A percentile compares a stretch with the other conserved stretches of the same genome.
Conservation (phyloP, 805 yeast species). For the Grigorovia yakushimaensis region DNA sequence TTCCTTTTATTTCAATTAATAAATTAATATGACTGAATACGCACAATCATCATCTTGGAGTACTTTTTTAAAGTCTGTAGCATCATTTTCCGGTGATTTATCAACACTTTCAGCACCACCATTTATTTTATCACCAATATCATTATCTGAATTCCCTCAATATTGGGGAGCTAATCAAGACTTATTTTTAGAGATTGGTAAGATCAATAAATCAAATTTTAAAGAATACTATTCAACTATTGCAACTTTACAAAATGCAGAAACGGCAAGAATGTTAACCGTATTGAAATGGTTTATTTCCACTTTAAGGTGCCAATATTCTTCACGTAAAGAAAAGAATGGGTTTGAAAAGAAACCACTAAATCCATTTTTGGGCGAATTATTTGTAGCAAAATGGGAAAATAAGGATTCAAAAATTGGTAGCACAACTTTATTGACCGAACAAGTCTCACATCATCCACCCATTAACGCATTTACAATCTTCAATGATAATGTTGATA, state of each 20-base stretch:
- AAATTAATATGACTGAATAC: conserved; percentile 19
- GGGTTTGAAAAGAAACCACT: conserved; percentile 95
- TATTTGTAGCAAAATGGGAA: conserved; percentile 82
- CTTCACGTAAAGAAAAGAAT: conserved; percentile 79
- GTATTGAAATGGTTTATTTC: conserved; percentile 88
- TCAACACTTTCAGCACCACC: conserved; percentile 96
- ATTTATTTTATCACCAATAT: conserved; percentile 83
- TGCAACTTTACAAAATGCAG: conserved; percentile 38
- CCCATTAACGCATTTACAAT: conserved; percentile 89
- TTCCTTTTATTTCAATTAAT: conserved; percentile 3
- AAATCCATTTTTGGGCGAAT: conserved; percentile 92
- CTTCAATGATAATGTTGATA: conserved; percentile 58
- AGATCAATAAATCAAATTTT: conserved; percentile 21
- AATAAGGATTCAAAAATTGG: conserved; percentile 49
- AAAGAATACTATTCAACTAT: conserved; percentile 18
- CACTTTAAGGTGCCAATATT: conserved; percentile 85
- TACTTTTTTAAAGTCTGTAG: conserved; percentile 79
- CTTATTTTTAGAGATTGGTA: conserved; percentile 63
- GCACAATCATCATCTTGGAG: conserved; percentile 65
- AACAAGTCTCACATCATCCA: conserved; percentile 96
- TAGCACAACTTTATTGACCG: conserved; percentile 70
- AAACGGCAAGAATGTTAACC: conserved; percentile 48
- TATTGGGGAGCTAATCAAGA: conserved; percentile 95
- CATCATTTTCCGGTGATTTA: conserved; percentile 87
- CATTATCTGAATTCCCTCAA: conserved; percentile 83